Evolutionary conservation across 352 stramenopile species (phyloP), one percentile per base, ranked within the genome.

Genomic region (Vaucheria bursata): DNA sequence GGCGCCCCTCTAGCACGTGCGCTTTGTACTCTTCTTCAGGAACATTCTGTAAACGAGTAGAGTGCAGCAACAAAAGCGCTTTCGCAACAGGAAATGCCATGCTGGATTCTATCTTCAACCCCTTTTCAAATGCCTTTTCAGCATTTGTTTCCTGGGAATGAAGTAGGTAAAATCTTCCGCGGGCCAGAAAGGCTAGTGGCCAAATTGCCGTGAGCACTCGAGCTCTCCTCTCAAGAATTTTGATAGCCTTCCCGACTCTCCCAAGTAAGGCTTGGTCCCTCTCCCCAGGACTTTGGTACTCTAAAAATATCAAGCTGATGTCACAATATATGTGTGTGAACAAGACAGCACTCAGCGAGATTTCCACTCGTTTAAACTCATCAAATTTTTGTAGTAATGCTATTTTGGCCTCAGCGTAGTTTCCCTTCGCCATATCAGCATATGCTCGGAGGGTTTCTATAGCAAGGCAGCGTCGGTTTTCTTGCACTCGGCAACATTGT

Each of bases 61-160:
- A 80, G 40, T 80, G 75, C 66, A 80, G 37, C 8, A 80, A 53
- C 29, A 80, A 70, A 65, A 80, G 75, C 33, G 64, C 75, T 18
- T 78, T 49, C 18, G 75, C 75, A 52, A 71, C 71, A 0, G 75
- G 75, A 8, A 80, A 78, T 2, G 66, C 45, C 5, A 80, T 45
- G 45, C 53, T 31, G 68, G 75, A 35, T 25, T 59, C 45, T 25
- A 77, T 67, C 8, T 40, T 34, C 2, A 81, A 72, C 8, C 65
- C 76, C 12, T 73, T 45, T 34, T 73, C 71, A 8, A 81, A 12
- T 8, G 76, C 76, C 32, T 68, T 67, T 64, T 81, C 70, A 29
- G 76, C 76, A 5, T 33, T 34, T 12, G 59, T 36, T 18, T 81
- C 68, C 39, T 66, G 70, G 6, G 70, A 49, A 36, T 81, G 66